Evolutionary conservation across 2,329 filamentous ascomycete species (phyloP).

Genomic region (Aspergillus viridinutans): DNA sequence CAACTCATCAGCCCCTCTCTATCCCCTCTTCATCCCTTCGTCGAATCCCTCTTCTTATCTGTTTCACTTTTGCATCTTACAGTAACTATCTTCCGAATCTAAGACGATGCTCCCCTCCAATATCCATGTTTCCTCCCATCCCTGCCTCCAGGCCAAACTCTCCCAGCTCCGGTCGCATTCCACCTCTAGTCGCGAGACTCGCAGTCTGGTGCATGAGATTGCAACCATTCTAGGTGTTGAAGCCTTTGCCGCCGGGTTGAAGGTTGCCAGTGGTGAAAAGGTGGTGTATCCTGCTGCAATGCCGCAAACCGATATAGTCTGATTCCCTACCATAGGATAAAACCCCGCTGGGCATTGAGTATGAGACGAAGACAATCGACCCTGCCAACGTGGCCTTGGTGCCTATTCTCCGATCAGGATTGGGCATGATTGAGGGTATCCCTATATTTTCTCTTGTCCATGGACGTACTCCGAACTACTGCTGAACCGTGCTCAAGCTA

Average conservation of each 20-base stretch:
- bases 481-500: constrained; percentile 46
- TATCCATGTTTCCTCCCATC: constrained; percentile 76
- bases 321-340: constrained; percentile 53
- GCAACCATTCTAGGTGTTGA: constrained; percentile 76
- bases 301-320: not conserved
- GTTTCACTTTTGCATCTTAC: not conserved
- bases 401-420: constrained; percentile 85
- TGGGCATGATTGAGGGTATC: constrained; percentile 82
- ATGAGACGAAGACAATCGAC: constrained; percentile 60
- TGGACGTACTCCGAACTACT: too few species aligned
- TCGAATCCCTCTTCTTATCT: not conserved
- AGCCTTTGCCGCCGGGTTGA: constrained; percentile 64
- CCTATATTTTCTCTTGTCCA: too few species aligned
- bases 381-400: constrained; percentile 73
- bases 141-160: constrained; percentile 82
- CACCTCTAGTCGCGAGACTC: constrained; percentile 70
- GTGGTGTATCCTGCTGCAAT: constrained; percentile 44
- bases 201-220: constrained; percentile 80
- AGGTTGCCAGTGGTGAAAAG: constrained; percentile 55
- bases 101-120: constrained; percentile 45
- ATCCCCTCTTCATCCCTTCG: too few species aligned
- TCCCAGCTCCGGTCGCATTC: constrained; percentile 76
- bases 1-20: not conserved
- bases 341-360: constrained; percentile 74
- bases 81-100: not conserved